Percentiles rank a stretch among this genome's conserved stretches.
phyloP scores from a whole-genome alignment of 257 asterid genomes.

The Nicotiana noctiflora region DNA sequence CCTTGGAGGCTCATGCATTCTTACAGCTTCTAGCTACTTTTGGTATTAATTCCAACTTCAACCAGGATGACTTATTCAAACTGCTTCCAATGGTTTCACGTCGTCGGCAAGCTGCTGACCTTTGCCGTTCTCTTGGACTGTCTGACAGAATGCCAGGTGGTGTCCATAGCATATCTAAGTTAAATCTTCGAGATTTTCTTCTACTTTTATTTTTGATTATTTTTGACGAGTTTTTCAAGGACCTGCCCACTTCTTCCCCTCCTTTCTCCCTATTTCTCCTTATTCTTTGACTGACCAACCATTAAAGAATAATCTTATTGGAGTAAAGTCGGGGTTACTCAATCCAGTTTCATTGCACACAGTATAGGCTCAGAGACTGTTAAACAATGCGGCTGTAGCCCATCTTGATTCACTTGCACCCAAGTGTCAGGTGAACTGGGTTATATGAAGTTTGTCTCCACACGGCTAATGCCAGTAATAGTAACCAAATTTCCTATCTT shows the following conservation, averaged over 20 bases:
- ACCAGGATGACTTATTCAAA: conserved; percentile 63
- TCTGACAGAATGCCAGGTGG: conserved; percentile 93
- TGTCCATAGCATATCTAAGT: background rate
- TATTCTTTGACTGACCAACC: background rate
- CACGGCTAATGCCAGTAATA: background rate
- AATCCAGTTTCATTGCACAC: background rate
- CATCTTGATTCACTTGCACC: background rate
- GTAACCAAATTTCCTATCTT: background rate
- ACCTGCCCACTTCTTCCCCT: background rate
- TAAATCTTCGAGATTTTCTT: background rate
- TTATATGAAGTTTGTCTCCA: background rate
- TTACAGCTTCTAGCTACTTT: conserved; percentile 86
- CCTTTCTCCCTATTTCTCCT: background rate
- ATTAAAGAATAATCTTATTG: background rate
- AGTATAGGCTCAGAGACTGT: background rate
- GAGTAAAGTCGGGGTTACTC: background rate
- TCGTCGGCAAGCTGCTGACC: conserved; percentile 88
- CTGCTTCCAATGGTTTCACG: conserved; percentile 96
- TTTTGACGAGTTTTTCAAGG: background rate
- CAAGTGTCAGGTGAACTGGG: background rate
- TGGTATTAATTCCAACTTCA: conserved; percentile 74
- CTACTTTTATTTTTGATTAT: background rate
- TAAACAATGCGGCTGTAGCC: background rate
- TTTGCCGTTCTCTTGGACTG: conserved; percentile 84
- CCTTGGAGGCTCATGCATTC: conserved; percentile 95